Evolutionary conservation across 176 grass and related monocot genomes (phyloP).

Genomic region (Themeda triandra): DNA sequence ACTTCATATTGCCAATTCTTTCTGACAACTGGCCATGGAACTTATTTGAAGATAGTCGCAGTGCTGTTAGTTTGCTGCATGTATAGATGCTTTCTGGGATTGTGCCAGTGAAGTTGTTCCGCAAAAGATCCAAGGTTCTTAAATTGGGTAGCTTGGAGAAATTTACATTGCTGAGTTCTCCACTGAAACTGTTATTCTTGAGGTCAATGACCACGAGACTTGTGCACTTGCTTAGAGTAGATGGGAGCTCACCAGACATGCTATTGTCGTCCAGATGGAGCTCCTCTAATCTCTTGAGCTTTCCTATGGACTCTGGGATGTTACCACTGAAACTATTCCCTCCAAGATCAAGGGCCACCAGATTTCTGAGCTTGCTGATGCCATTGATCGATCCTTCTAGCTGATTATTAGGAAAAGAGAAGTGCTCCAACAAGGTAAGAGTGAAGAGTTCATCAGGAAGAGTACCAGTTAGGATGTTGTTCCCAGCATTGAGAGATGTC

Average conservation of each 20-base stretch:
- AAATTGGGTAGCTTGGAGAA: conserved; percentile 35
- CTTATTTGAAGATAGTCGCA: conserved; percentile 20
- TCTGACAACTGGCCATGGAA: conserved; percentile 27
- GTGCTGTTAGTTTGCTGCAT: conserved; percentile 27
- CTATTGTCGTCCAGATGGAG: conserved; percentile 7
- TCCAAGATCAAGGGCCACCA: conserved; percentile 26
- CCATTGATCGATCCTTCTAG: background rate
- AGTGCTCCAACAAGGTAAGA: background rate
- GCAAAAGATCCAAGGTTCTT: conserved; percentile 14
- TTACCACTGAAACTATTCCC: conserved; percentile 9
- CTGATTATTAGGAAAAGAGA: conserved; percentile 30
- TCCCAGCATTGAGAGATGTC: background rate
- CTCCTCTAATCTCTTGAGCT: conserved; percentile 25
- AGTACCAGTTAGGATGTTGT: conserved; percentile 13
- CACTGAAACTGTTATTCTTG: conserved; percentile 25
- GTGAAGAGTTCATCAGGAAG: conserved; percentile 33
- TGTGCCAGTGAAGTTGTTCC: conserved; percentile 14
- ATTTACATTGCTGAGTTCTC: conserved; percentile 32
- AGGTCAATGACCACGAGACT: conserved; percentile 26
- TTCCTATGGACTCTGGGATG: conserved; percentile 21
- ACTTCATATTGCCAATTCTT: conserved; percentile 20
- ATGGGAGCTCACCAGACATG: conserved; percentile 27
- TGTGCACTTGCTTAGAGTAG: conserved; percentile 21
- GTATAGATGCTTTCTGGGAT: conserved; percentile 49
- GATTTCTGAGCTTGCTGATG: conserved; percentile 24